A percentile compares a stretch with the other conserved stretches of the same genome.
Evolutionary conservation across 106 monocot species (phyloP).

Genomic region (Dioscorea alata): DNA sequence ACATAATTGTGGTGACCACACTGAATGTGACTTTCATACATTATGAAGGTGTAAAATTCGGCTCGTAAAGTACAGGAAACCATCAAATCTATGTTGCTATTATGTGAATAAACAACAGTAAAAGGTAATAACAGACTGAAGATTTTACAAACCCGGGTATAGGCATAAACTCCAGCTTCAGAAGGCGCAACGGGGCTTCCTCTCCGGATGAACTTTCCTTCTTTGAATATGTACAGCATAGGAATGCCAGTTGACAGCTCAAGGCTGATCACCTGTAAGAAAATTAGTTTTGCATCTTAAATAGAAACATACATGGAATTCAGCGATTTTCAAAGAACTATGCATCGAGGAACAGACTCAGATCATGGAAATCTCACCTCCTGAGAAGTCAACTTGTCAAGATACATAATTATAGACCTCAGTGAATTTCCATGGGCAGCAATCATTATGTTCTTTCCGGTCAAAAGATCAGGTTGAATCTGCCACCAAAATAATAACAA

Average conservation of each 20-base stretch:
- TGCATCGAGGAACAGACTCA: no score
- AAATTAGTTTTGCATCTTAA: background rate
- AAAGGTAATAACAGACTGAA: background rate
- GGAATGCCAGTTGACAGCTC: slow-evolving; percentile 94
- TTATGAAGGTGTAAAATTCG: no score
- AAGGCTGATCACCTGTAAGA: slow-evolving; percentile 72
- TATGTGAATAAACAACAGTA: no score
- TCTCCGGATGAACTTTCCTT: slow-evolving; percentile 84
- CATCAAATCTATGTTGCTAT: no score
- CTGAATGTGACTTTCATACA: no score
- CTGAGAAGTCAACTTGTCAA: slow-evolving; percentile 86
- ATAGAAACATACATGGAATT: background rate
- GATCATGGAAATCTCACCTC: slow-evolving; percentile 39
- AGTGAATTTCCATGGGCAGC: slow-evolving; percentile 97
- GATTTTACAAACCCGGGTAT: slow-evolving; percentile 57
- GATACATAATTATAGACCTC: slow-evolving; percentile 96
- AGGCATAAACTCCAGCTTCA: slow-evolving; percentile 92
- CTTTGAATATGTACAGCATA: slow-evolving; percentile 95
- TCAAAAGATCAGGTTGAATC: slow-evolving; percentile 79
- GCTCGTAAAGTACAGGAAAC: no score
- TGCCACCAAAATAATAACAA: slow-evolving; percentile 10
- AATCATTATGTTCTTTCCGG: slow-evolving; percentile 89
- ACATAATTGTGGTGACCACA: no score
- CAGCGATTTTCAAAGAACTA: no score
- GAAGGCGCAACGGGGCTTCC: slow-evolving; percentile 83